Evolutionary conservation across 306 rosid species (phyloP).

Genomic region (Begonia peltatifolia): DNA sequence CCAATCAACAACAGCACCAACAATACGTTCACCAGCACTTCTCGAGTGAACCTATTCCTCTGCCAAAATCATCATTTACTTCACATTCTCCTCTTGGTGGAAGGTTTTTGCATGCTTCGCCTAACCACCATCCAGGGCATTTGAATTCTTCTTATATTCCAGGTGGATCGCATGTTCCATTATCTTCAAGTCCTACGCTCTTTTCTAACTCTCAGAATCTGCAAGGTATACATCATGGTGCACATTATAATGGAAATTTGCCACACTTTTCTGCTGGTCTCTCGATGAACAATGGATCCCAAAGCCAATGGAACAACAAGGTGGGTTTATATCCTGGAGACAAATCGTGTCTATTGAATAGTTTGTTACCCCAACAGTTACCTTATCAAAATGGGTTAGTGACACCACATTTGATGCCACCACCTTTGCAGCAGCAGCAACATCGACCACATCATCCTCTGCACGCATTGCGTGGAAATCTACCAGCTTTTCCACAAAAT

Average conservation of each 20-base stretch:
- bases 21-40: conserved; percentile 42
- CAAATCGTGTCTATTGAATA: conserved; percentile 24
- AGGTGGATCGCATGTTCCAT: conserved; percentile 33
- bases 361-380: conserved; percentile 40
- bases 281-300: conserved; percentile 26
- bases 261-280: conserved; percentile 27
- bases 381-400: conserved; percentile 40
- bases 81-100: conserved; percentile 43
- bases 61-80: conserved; percentile 45
- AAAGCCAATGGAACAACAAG: conserved; percentile 42
- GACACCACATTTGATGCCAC: conserved; percentile 39
- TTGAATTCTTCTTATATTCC: conserved; percentile 25
- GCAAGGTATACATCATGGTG: conserved; percentile 30
- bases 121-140: conserved; percentile 36
- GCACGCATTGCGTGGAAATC: conserved; percentile 34
- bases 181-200: conserved; percentile 27
- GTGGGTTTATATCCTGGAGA: conserved; percentile 36
- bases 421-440: conserved; percentile 3
- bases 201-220: conserved; percentile 34
- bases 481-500: conserved; percentile 36
- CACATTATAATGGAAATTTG: conserved; percentile 41
- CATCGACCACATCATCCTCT: conserved; percentile 37
- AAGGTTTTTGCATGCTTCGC: conserved; percentile 36
- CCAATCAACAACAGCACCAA: conserved; percentile 68
- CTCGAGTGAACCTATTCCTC: conserved; percentile 51